Conservation (phyloP, 306 rosid genomes). For the Trifolium pratense region DNA sequence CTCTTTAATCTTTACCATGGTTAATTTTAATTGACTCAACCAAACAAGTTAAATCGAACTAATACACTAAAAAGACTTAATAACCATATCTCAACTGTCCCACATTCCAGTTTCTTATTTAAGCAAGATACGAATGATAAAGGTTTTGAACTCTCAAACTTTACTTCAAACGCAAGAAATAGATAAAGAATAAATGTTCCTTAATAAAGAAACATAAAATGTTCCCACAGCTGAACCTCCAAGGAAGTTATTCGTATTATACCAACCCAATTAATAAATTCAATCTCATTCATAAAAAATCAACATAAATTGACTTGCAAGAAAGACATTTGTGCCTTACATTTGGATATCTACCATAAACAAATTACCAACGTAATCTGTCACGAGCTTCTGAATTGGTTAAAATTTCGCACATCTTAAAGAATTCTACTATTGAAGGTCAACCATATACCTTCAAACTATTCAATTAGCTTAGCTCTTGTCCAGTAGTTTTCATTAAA, state of each 20-base stretch:
- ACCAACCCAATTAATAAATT: conserved; percentile 32
- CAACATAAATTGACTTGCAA: conserved; percentile 38
- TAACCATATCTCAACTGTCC: not conserved
- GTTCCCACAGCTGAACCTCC: conserved; percentile 39
- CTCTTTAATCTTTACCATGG: not conserved
- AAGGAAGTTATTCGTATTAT: conserved; percentile 42
- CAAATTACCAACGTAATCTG: not conserved
- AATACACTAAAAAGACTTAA: conserved; percentile 8
- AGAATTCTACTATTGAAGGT: conserved; percentile 7
- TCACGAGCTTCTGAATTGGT: conserved; percentile 29
- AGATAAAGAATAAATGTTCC: conserved; percentile 15
- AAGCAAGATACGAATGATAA: conserved; percentile 32
- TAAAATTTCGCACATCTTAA: conserved; percentile 12
- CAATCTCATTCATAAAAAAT: conserved; percentile 33
- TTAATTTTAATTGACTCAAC: not conserved
- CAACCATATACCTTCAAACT: conserved; percentile 7
- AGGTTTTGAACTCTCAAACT: conserved; percentile 26
- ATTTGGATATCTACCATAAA: conserved; percentile 30
- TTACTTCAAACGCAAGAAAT: conserved; percentile 31
- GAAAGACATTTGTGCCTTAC: conserved; percentile 32
- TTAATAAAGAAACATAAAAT: conserved; percentile 36
- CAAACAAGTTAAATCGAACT: not conserved
- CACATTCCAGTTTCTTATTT: conserved; percentile 2
- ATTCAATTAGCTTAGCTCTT: conserved; percentile 31
- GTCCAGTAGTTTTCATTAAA: conserved; percentile 13